A percentile compares a stretch with the other conserved stretches of the same genome.
Evolutionary conservation across 148 eudicot genomes (phyloP).

Genomic region (Chenopodium formosanum): DNA sequence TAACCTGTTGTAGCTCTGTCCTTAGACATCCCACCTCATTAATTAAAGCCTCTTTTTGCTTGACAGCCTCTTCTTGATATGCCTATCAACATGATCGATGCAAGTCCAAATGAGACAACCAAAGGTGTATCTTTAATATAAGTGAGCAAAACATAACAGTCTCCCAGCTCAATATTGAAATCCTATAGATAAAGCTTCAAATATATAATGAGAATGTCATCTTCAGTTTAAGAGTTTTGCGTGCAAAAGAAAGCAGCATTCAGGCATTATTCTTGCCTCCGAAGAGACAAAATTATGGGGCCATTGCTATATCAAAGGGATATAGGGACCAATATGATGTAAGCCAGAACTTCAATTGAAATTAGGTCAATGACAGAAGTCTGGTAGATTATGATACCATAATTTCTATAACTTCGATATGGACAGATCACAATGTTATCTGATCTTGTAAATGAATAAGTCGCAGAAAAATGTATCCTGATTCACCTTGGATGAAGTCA

Average conservation of each 20-base stretch:
- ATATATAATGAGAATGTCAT: too few species aligned
- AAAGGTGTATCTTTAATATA: neutral
- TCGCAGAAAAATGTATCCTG: neutral
- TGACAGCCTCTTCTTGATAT: conserved; percentile 66
- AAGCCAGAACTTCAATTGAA: neutral
- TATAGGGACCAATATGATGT: neutral
- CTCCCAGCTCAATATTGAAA: neutral
- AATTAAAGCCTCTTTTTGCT: conserved; percentile 68
- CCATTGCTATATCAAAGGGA: neutral
- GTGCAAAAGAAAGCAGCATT: neutral
- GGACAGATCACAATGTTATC: neutral
- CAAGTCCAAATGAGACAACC: conserved; percentile 7
- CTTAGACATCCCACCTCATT: conserved; percentile 65
- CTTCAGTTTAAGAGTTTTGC: too few species aligned
- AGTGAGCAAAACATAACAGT: neutral
- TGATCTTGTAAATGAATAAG: neutral
- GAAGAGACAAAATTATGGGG: neutral
- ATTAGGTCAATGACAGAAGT: neutral
- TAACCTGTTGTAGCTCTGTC: conserved; percentile 68
- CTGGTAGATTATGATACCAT: neutral
- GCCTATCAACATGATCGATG: conserved; percentile 39
- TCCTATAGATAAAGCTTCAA: neutral
- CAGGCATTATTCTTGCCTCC: neutral
- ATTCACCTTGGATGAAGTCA: conserved; percentile 61
- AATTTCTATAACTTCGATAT: neutral